phyloP scores from a whole-genome alignment of 2,329 filamentous ascomycete genomes.

The Exserohilum rostratum region DNA sequence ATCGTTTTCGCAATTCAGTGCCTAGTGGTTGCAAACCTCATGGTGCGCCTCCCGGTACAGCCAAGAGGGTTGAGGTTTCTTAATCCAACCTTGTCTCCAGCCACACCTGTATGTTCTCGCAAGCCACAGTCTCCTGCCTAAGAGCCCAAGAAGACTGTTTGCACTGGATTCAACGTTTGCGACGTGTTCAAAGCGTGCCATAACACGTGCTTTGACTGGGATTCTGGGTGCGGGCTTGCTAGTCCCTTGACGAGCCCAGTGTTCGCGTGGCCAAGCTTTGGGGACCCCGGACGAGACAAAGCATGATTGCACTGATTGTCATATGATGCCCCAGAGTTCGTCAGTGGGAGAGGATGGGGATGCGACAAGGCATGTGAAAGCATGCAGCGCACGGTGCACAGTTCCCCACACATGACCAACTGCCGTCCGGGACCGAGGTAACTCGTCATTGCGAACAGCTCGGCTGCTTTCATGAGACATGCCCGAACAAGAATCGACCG shows the following conservation, averaged over 20 bases:
- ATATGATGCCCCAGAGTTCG: conserved; percentile 7
- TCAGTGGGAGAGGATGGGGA: not conserved
- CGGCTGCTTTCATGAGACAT: conserved; percentile 20
- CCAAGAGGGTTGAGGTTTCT: too few relatives aligned
- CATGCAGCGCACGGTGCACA: conserved; percentile 9
- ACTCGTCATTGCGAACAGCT: conserved; percentile 15
- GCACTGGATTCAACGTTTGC: too few relatives aligned
- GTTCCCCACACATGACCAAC: conserved; percentile 18
- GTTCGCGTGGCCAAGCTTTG: not conserved
- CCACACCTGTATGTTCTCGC: too few relatives aligned
- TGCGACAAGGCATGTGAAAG: conserved; percentile 12
- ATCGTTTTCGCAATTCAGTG: too few relatives aligned
- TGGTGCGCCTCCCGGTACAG: too few relatives aligned
- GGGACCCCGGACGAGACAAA: not conserved
- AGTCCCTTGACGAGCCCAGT: not conserved
- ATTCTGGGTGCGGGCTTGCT: not conserved
- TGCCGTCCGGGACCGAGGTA: conserved; percentile 21
- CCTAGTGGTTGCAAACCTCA: too few relatives aligned
- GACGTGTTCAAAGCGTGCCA: not conserved
- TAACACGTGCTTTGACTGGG: not conserved
- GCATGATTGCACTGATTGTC: not conserved
- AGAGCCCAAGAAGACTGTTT: too few relatives aligned
- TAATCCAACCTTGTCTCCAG: too few relatives aligned
- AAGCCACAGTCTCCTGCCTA: too few relatives aligned
- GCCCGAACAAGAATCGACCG: conserved; percentile 13